These are phyloP conservation scores for Xylariaceae sp. DNA, from an alignment of 2,329 filamentous ascomycete genomes.

Conservation along the genomic window DNA sequence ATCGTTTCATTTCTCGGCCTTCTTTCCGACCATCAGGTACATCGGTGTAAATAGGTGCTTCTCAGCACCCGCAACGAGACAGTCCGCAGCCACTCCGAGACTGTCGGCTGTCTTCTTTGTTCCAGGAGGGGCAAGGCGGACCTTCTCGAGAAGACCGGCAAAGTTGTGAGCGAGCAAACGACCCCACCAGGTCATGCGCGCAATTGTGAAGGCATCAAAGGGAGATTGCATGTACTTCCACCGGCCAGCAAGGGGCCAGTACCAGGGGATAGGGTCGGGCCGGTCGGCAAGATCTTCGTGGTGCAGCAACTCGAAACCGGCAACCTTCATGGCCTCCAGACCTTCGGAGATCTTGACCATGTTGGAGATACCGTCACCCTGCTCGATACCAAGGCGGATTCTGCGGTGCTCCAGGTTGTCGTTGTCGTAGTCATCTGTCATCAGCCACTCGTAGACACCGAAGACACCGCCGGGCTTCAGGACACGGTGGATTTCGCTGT, in stretches of 20 bases:
- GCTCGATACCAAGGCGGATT: constrained; percentile 91
- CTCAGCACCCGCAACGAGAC: constrained; percentile 77
- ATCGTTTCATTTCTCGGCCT: constrained; percentile 52
- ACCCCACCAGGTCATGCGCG: constrained; percentile 83
- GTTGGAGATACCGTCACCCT: constrained; percentile 94
- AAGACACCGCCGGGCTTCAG: constrained; percentile 94
- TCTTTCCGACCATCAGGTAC: constrained; percentile 94
- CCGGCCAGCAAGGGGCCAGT: constrained; percentile 84
- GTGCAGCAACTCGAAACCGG: constrained; percentile 77
- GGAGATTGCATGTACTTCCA: constrained; percentile 76
- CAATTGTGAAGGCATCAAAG: constrained; percentile 75
- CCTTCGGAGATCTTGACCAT: constrained; percentile 87
- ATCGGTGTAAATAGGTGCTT: constrained; percentile 97
- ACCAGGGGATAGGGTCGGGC: constrained; percentile 77
- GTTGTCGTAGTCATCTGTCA: constrained; percentile 94
- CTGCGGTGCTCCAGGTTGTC: constrained; percentile 78
- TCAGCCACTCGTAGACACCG: constrained; percentile 98
- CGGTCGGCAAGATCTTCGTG: constrained; percentile 82
- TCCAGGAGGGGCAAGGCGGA: constrained; percentile 71
- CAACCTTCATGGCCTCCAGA: constrained; percentile 74
- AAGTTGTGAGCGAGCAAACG: constrained; percentile 70
- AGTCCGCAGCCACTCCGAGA: constrained; percentile 74
- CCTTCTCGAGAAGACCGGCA: constrained; percentile 67
- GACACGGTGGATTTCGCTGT: constrained; percentile 89
- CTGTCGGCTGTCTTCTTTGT: constrained; percentile 95